phyloP scores from a whole-genome alignment of 106 monocot species.

The Dendrobium catenatum region DNA sequence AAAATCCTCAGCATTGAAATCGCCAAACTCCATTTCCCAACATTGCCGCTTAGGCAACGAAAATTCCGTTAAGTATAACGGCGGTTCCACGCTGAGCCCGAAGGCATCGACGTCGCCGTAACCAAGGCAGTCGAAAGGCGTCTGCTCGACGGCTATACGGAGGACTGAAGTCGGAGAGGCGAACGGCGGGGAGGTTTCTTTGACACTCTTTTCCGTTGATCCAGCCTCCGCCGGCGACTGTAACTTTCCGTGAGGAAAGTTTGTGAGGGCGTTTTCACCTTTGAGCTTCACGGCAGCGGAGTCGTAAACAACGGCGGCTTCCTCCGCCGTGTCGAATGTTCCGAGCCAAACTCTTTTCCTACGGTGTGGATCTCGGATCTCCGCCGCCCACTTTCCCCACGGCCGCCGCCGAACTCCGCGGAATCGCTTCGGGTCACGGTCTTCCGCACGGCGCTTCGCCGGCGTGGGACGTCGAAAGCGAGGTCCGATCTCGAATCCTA shows the following conservation, averaged over 20 bases:
- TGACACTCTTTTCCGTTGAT: not conserved
- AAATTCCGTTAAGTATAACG: constrained; percentile 17
- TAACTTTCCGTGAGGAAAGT: not conserved
- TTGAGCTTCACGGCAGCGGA: constrained; percentile 17
- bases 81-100: constrained; percentile 15
- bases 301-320: constrained; percentile 14
- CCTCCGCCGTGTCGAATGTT: constrained; percentile 15
- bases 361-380: constrained; percentile 9
- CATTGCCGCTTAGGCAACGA: not conserved
- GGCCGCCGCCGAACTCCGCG: constrained; percentile 13
- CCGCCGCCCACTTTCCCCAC: constrained; percentile 14
- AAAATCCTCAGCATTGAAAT: constrained; percentile 21
- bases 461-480: not conserved
- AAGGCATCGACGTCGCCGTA: constrained; percentile 20
- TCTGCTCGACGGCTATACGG: constrained; percentile 6
- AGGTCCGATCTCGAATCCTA: constrained; percentile 1
- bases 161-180: constrained; percentile 17
- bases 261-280: constrained; percentile 9
- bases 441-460: not conserved
- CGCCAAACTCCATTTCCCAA: constrained; percentile 12
- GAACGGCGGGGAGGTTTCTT: not conserved
- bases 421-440: not conserved
- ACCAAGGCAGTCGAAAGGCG: constrained; percentile 9
- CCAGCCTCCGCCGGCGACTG: not conserved
- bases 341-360: constrained; percentile 14